phyloP scores from a whole-genome alignment of 176 grass and related monocot genomes.

The Triticum monococcum region DNA sequence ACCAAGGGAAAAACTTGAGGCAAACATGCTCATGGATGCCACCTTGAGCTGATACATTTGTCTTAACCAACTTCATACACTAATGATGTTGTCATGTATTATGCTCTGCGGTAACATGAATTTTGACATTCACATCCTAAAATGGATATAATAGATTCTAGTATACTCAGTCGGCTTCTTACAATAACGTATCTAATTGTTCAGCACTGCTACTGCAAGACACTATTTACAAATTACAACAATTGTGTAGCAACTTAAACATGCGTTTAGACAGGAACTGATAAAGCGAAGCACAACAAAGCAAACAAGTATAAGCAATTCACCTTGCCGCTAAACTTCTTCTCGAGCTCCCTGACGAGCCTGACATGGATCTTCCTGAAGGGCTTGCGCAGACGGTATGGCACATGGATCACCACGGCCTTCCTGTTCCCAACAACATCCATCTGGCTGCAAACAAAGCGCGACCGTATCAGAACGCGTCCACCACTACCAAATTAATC shows the following conservation, averaged over 20 bases:
- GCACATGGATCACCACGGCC: conserved; percentile 85
- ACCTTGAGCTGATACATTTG: not conserved
- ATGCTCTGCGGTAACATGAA: not conserved
- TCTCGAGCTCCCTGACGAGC: conserved; percentile 91
- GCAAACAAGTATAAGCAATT: not conserved
- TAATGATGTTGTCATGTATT: not conserved
- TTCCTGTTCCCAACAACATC: conserved; percentile 81
- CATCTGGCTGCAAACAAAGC: conserved; percentile 51
- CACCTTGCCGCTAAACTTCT: conserved; percentile 99
- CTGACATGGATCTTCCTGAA: conserved; percentile 93
- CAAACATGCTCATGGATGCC: not conserved
- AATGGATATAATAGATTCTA: not conserved
- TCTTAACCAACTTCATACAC: not conserved
- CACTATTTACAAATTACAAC: not conserved
- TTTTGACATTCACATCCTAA: not conserved
- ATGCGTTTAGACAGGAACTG: not conserved
- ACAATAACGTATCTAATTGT: not conserved
- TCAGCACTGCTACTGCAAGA: not conserved
- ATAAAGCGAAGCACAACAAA: not conserved
- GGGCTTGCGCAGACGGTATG: conserved; percentile 78
- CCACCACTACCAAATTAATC: not conserved
- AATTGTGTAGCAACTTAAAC: not conserved
- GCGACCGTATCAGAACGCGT: not conserved
- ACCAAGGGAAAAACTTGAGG: not conserved
- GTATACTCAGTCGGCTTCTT: not conserved